Base-by-base conservation (phyloP, 495 filamentous ascomycete species). In the Podospora pseudopauciseta region DNA sequence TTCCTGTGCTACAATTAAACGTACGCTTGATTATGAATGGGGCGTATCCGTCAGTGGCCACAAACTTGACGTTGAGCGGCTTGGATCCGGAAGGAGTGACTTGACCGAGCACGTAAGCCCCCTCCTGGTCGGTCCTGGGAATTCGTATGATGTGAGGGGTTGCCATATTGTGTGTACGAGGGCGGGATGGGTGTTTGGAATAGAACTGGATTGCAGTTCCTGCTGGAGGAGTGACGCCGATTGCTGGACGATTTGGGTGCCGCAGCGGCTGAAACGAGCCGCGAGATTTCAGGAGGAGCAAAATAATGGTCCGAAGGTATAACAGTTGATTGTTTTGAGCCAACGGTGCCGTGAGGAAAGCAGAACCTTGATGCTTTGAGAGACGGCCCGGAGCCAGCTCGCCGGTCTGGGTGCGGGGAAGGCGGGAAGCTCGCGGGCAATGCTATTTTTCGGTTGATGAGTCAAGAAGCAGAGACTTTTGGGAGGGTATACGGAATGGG, bases 21-120 rank as follows among this genome's bases (percentile, higher is more conserved):
- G 73, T 79, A 91, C 89, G 73, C 66, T 79, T 79, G 63, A 83
- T 75, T 23, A 79, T 76, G 74, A 89, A 94, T 6, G 89, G 87
- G 58, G 77, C 78, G 53, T 85, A 83, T 53, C 87, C 86, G 72
- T 94, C 90, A n/a, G 90, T 92, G 1, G 86, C 90, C 62, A 85
- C 79, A 39, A 94, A 78, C 62, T 84, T 86, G 62, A 92, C 67
- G 69, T 91, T 88, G 11, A 91, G 70, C 4, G 77, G 77, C 62
- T 79, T 78, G 19, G 80, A 72, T 15, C 84, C 85, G 9, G 78
- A 74, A n/a, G 77, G 75, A 1, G 74, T 73, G 44, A 89, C 81
- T 70, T 89, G 81, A 26, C 91, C 71, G 5, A 93, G 81, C 3
- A 91, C 80, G 75, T 83, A 88, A 5, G 80, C 72, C 7, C 79